Conservation (phyloP, 129 eudicot species). For the Artemisia annua region DNA sequence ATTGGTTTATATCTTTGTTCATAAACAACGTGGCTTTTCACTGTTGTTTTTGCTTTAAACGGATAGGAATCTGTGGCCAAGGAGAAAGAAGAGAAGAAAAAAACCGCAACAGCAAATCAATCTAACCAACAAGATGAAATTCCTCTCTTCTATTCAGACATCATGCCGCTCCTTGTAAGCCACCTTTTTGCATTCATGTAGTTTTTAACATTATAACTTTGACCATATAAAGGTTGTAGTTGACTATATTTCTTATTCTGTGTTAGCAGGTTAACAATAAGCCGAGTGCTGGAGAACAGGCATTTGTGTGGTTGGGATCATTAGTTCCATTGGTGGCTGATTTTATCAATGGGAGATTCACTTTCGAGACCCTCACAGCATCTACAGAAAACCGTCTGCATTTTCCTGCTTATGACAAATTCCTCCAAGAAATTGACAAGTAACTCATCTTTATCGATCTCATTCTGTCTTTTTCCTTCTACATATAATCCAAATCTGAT, state of each 20-base stretch:
- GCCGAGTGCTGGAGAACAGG: slow-evolving; percentile 63
- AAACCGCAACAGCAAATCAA: slow-evolving; percentile 24
- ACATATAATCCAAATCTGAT: neutral
- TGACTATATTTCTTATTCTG: slow-evolving; percentile 16
- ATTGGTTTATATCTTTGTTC: too few relatives aligned
- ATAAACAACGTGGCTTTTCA: neutral
- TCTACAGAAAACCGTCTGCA: slow-evolving; percentile 64
- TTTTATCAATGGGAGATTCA: slow-evolving; percentile 64
- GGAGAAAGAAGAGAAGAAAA: slow-evolving; percentile 71
- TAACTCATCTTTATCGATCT: slow-evolving; percentile 22
- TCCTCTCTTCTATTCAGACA: slow-evolving; percentile 79
- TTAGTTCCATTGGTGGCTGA: slow-evolving; percentile 71
- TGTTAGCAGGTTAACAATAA: slow-evolving; percentile 62
- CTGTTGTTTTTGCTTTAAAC: slow-evolving; percentile 19
- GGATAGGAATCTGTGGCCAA: slow-evolving; percentile 70
- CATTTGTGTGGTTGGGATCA: slow-evolving; percentile 86
- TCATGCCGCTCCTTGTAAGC: slow-evolving; percentile 91
- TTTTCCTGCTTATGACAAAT: slow-evolving; percentile 78
- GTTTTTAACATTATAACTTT: neutral
- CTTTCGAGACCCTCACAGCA: slow-evolving; percentile 78
- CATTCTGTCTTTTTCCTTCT: neutral
- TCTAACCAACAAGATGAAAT: slow-evolving; percentile 59
- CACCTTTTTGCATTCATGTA: slow-evolving; percentile 7
- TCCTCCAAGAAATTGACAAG: slow-evolving; percentile 66
- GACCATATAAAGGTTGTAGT: slow-evolving; percentile 1